Conservation (phyloP, 495 filamentous ascomycete species). For the Lindgomyces ingoldianus region DNA sequence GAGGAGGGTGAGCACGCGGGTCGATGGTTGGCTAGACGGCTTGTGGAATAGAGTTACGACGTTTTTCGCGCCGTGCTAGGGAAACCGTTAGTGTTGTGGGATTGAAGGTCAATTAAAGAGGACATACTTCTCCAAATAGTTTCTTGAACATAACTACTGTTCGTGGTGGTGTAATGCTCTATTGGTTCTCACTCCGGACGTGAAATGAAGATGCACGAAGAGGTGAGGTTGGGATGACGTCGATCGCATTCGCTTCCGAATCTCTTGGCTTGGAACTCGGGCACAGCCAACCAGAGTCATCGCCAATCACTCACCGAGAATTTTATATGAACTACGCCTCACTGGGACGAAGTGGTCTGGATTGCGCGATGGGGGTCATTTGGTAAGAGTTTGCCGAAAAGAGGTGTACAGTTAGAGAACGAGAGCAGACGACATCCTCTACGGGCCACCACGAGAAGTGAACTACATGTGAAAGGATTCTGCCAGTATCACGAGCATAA, state of each 20-base stretch:
- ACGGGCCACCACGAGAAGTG: no score
- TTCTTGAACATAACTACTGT: constrained; percentile 41
- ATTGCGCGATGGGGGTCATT: no score
- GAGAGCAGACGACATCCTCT: no score
- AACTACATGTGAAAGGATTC: no score
- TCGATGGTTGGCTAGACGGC: constrained; percentile 63
- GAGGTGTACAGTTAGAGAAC: no score
- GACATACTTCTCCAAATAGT: constrained; percentile 45
- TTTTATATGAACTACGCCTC: neutral
- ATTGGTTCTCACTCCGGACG: neutral
- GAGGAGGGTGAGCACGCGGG: constrained; percentile 67
- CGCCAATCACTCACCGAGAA: neutral
- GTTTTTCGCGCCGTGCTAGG: constrained; percentile 55
- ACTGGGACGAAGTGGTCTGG: no score
- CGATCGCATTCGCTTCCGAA: constrained; percentile 21
- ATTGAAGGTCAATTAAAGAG: constrained; percentile 2
- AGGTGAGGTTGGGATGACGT: constrained; percentile 28
- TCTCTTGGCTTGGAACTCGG: constrained; percentile 8
- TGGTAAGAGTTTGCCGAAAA: no score
- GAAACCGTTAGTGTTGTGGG: constrained; percentile 10
- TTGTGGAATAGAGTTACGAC: constrained; percentile 96
- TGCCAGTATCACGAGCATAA: neutral
- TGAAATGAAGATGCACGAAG: neutral
- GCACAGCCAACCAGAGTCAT: neutral
- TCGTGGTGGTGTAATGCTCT: neutral